phyloP scores from a whole-genome alignment of 2,329 filamentous ascomycete genomes.

The Neofusicoccum laricinum region DNA sequence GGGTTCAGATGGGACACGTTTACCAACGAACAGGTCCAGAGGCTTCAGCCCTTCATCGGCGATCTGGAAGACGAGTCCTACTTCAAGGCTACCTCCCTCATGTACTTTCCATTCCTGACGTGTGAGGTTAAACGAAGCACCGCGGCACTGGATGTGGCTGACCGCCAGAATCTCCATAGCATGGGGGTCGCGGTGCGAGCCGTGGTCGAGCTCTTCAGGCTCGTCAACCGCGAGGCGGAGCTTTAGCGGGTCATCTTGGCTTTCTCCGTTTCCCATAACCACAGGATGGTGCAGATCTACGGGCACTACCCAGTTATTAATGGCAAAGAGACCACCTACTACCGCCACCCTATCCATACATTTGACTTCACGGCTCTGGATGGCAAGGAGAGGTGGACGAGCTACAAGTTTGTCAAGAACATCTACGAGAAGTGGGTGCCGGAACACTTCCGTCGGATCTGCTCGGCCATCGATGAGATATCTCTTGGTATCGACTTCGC shows the following conservation, averaged over 20 bases:
- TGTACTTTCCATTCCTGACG: conserved; percentile 24
- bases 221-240: neutral
- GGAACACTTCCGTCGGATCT: conserved; percentile 17
- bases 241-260: neutral
- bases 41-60: conserved; percentile 26
- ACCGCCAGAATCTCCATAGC: conserved; percentile 24
- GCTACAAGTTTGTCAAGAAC: conserved; percentile 19
- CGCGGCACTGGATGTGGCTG: conserved; percentile 21
- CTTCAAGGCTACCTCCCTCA: conserved; percentile 21
- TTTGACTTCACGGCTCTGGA: conserved; percentile 13
- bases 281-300: conserved; percentile 15
- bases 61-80: conserved; percentile 13
- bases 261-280: conserved; percentile 15
- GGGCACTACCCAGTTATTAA: conserved; percentile 14
- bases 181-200: neutral
- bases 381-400: conserved; percentile 16
- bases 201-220: neutral
- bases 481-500: neutral
- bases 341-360: conserved; percentile 7
- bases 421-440: conserved; percentile 20
- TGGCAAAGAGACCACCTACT: conserved; percentile 8
- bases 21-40: conserved; percentile 41
- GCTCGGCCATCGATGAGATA: conserved; percentile 18
- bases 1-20: conserved; percentile 28
- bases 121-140: conserved; percentile 22